Evolutionary conservation across 2,329 filamentous ascomycete species (phyloP).

Genomic region (Davidsoniella virescens): DNA sequence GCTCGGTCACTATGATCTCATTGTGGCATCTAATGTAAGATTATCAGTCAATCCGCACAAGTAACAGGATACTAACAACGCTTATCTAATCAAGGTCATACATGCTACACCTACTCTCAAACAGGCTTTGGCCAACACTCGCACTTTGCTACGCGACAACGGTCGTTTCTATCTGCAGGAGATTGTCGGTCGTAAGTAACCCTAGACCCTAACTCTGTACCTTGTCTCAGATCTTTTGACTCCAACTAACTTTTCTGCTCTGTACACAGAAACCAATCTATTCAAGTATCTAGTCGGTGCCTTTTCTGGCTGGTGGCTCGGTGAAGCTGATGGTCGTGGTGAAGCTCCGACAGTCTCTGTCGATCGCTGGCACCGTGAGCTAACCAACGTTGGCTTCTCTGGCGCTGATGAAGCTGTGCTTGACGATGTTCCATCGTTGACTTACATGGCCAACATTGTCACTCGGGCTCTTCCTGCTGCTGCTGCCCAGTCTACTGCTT

Average conservation of each 20-base stretch:
- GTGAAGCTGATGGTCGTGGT: conserved; percentile 21
- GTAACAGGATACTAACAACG: too few relatives aligned
- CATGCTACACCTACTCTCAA: conserved; percentile 19
- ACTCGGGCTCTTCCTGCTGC: too few relatives aligned
- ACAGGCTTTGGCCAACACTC: conserved; percentile 15
- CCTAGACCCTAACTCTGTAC: too few relatives aligned
- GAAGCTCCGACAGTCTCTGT: too few relatives aligned
- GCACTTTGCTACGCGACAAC: conserved; percentile 17
- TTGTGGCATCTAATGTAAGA: conserved; percentile 16
- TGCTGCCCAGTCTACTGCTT: background rate
- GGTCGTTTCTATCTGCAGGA: conserved; percentile 19
- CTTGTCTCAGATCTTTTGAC: too few relatives aligned
- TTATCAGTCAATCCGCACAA: too few relatives aligned
- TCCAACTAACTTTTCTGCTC: too few relatives aligned
- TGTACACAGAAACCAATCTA: conserved; percentile 1
- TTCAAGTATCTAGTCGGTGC: conserved; percentile 16
- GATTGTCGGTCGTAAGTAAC: conserved; percentile 11
- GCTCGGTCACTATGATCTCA: conserved; percentile 15
- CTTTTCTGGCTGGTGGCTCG: conserved; percentile 15
- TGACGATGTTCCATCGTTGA: too few relatives aligned
- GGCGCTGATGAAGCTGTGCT: too few relatives aligned
- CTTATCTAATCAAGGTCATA: conserved; percentile 13
- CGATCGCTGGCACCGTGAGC: too few relatives aligned
- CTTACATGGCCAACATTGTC: too few relatives aligned
- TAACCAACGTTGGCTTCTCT: too few relatives aligned